These are phyloP conservation scores for Fusarium citri DNA, from an alignment of 2,329 filamentous ascomycete species.

Conservation along the genomic window DNA sequence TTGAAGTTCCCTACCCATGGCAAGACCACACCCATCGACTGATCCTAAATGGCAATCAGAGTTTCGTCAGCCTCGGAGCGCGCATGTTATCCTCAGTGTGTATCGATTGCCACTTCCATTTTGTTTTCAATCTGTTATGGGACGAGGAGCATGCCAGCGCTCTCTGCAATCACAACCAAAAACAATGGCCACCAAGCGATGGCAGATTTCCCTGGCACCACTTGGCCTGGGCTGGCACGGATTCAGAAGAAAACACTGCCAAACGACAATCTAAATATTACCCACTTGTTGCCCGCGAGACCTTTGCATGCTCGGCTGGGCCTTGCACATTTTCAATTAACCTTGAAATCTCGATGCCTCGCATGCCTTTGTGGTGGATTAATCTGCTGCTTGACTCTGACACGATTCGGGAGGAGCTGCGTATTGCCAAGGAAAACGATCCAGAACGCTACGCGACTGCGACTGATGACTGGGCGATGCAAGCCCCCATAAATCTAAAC, in stretches of 20 bases:
- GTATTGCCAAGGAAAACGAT: slow-evolving; percentile 56
- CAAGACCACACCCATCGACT: slow-evolving; percentile 51
- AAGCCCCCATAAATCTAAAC: slow-evolving; percentile 60
- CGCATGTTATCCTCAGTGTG: slow-evolving; percentile 54
- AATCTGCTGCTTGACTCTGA: slow-evolving; percentile 58
- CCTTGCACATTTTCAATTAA: slow-evolving; percentile 57
- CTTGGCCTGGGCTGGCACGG: slow-evolving; percentile 52
- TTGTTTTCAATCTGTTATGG: slow-evolving; percentile 55
- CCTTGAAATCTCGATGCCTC: slow-evolving; percentile 63
- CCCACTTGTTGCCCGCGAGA: slow-evolving; percentile 52
- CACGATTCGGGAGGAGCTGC: slow-evolving; percentile 57
- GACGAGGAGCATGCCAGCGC: slow-evolving; percentile 44
- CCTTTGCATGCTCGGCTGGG: slow-evolving; percentile 57
- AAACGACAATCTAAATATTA: slow-evolving; percentile 52
- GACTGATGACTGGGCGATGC: slow-evolving; percentile 54
- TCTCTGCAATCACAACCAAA: slow-evolving; percentile 49
- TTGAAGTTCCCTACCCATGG: slow-evolving; percentile 50
- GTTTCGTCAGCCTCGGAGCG: slow-evolving; percentile 43
- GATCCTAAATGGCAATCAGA: slow-evolving; percentile 56
- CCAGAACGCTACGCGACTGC: slow-evolving; percentile 61
- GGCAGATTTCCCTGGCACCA: slow-evolving; percentile 55
- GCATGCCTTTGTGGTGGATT: slow-evolving; percentile 58
- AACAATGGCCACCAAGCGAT: slow-evolving; percentile 52
- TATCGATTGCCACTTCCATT: slow-evolving; percentile 57
- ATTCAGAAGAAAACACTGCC: slow-evolving; percentile 41